Evolutionary conservation across 192 early-diverging fungal species (phyloP).

Genomic region (Funneliformis mosseae): DNA sequence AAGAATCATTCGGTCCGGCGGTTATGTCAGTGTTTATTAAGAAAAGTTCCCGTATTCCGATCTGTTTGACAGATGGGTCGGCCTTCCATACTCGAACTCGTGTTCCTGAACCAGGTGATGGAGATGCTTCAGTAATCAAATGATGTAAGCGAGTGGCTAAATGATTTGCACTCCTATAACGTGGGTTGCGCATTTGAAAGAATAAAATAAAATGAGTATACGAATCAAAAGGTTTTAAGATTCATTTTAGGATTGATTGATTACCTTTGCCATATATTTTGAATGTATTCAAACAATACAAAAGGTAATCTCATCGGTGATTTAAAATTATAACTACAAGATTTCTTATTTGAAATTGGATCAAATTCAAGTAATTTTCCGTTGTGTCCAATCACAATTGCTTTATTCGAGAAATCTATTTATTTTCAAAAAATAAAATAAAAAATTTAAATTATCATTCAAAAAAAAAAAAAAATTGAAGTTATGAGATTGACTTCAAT

Average conservation of each 20-base stretch:
- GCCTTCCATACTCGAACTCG: background rate
- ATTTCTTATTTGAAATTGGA: background rate
- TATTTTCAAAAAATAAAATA: too few relatives aligned
- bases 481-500: background rate
- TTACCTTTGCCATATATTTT: constrained; percentile 14
- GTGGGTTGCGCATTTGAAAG: background rate
- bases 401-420: background rate
- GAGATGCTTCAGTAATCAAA: background rate
- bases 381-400: background rate
- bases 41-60: background rate
- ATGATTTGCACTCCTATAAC: background rate
- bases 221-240: background rate
- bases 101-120: background rate
- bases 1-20: background rate
- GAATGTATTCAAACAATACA: constrained; percentile 2
- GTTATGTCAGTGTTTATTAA: background rate
- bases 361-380: background rate
- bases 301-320: background rate
- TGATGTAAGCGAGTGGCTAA: background rate
- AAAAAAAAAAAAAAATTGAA: background rate
- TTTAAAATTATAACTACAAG: background rate
- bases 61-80: constrained; percentile 6
- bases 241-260: background rate
- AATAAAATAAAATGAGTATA: background rate
- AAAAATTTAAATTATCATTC: background rate